These are phyloP conservation scores for Tuber borchii DNA, from an alignment of 495 filamentous ascomycete species.

Conservation along the genomic window DNA sequence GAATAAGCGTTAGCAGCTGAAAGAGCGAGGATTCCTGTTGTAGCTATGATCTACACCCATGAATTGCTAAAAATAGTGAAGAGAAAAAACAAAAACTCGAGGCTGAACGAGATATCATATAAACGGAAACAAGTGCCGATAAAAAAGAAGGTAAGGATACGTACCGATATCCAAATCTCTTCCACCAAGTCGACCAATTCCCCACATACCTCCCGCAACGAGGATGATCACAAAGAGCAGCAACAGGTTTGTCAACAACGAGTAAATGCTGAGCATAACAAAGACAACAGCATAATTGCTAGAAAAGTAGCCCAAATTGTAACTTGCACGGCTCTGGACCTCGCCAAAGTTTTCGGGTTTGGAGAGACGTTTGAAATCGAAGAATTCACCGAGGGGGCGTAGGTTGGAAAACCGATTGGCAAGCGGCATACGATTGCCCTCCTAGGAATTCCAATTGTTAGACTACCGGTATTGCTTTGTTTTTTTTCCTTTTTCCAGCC, in stretches of 20 bases:
- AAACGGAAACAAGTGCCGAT: background rate
- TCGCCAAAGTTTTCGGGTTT: conserved; percentile 89
- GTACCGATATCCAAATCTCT: conserved; percentile 75
- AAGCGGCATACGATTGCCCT: conserved; percentile 62
- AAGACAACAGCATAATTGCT: conserved; percentile 97
- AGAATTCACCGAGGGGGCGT: conserved; percentile 82
- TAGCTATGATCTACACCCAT: background rate
- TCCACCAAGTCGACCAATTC: conserved; percentile 80
- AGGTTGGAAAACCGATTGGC: conserved; percentile 84
- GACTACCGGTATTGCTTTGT: too few species aligned
- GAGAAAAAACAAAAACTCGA: background rate
- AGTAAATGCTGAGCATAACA: conserved; percentile 91
- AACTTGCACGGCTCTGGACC: conserved; percentile 88
- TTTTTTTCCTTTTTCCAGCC: background rate
- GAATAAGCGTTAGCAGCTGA: background rate
- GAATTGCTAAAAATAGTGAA: background rate
- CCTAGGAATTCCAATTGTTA: conserved; percentile 41
- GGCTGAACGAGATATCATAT: background rate
- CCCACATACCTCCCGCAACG: conserved; percentile 75
- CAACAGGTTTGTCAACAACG: conserved; percentile 71
- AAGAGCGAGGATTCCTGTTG: background rate
- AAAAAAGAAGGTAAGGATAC: conserved; percentile 7
- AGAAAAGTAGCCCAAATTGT: conserved; percentile 93
- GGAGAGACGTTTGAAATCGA: conserved; percentile 89
- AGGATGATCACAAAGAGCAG: conserved; percentile 89